phyloP scores from a whole-genome alignment of 225 moss, liverwort and hornwort genomes.

The Anthoceros angustus region DNA sequence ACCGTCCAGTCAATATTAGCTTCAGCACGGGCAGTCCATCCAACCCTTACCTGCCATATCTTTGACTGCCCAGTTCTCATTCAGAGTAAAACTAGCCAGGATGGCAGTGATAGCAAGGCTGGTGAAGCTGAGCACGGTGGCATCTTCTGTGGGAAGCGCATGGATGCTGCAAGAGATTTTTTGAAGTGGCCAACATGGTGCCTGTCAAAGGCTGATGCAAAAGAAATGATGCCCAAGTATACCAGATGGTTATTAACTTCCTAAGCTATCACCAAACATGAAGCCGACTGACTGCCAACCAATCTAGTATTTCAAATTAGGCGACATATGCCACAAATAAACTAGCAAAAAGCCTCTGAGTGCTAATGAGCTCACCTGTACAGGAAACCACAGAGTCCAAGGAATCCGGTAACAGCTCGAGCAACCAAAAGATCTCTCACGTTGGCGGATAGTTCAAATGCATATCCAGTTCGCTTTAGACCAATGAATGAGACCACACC shows the following conservation, averaged over 20 bases:
- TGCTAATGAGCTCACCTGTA: background rate
- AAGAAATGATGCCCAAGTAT: background rate
- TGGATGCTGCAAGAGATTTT: conserved; percentile 4
- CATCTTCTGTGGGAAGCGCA: conserved; percentile 1
- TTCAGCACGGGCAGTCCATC: background rate
- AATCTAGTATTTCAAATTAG: too few relatives aligned
- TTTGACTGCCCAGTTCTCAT: background rate
- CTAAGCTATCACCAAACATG: background rate
- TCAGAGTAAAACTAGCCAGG: background rate
- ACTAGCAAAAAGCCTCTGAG: too few relatives aligned
- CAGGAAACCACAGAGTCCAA: background rate
- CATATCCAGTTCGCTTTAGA: background rate
- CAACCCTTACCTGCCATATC: background rate
- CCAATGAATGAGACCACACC: background rate
- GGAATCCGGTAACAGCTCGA: background rate
- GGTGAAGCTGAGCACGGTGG: background rate
- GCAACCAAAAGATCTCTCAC: background rate
- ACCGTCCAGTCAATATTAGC: background rate
- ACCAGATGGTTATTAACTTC: conserved; percentile 1
- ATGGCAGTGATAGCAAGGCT: background rate
- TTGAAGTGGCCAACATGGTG: conserved; percentile 5
- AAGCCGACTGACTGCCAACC: background rate
- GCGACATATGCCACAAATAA: too few relatives aligned
- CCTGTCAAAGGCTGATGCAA: conserved; percentile 1
- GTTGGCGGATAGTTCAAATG: background rate